phyloP scores from a whole-genome alignment of 2,329 filamentous ascomycete genomes.

The Colletotrichum godetiae region DNA sequence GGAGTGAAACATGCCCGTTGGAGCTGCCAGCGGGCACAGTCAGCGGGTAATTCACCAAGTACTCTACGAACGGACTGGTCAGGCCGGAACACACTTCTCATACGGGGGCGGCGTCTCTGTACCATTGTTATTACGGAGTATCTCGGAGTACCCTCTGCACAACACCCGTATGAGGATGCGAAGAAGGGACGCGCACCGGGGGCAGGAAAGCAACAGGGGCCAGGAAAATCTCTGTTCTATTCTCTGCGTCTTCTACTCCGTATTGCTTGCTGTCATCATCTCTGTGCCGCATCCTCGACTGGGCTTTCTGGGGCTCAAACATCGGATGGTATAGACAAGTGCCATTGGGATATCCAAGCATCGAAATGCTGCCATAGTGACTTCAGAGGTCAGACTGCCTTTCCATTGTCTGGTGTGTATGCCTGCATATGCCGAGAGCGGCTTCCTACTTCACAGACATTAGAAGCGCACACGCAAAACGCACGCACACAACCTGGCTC shows the following conservation, averaged over 20 bases:
- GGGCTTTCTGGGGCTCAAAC: slow-evolving; percentile 11
- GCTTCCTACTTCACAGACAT: slow-evolving; percentile 14
- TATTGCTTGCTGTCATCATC: slow-evolving; percentile 4
- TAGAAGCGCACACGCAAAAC: not conserved
- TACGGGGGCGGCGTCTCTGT: not conserved
- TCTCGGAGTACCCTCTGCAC: not conserved
- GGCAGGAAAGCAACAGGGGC: not conserved
- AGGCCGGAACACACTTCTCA: not conserved
- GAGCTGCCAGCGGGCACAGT: not conserved
- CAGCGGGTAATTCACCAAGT: not conserved
- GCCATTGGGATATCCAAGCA: not conserved
- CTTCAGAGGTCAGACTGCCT: not conserved
- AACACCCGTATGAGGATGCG: not conserved
- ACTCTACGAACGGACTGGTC: not conserved
- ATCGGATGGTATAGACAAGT: slow-evolving; percentile 15
- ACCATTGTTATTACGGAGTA: not conserved
- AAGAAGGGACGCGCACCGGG: not conserved
- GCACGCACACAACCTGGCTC: not conserved
- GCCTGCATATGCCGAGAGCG: slow-evolving; percentile 15
- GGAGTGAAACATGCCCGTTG: slow-evolving; percentile 13
- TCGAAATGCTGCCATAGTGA: too few species aligned
- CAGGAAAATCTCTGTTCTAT: not conserved
- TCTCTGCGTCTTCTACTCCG: not conserved
- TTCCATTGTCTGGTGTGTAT: not conserved
- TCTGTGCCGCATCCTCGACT: not conserved